Evolutionary conservation across 78 protist genomes (phyloP).

Genomic region (Emiliania huxleyi): DNA sequence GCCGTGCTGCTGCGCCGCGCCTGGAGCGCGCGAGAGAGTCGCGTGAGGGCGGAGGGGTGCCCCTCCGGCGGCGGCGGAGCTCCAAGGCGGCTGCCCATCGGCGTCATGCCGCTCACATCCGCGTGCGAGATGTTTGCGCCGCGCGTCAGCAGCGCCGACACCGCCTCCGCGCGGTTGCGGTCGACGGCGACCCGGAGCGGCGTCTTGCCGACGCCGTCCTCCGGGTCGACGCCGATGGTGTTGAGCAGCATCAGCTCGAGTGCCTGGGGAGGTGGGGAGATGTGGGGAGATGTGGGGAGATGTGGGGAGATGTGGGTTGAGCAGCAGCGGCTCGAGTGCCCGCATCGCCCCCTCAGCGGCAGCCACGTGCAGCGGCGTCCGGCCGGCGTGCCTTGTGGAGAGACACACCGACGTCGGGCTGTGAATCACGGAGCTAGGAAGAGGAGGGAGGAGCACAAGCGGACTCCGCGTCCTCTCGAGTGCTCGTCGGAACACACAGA

Average conservation of each 20-base stretch:
- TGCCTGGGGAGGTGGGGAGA: too few species aligned
- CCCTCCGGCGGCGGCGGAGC: too few species aligned
- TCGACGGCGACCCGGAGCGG: conserved; percentile 16
- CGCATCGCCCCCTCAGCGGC: background rate
- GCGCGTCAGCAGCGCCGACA: conserved; percentile 1
- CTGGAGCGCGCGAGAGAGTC: too few species aligned
- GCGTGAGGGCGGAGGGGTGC: too few species aligned
- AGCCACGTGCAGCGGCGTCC: conserved; percentile 36
- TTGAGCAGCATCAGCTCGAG: background rate
- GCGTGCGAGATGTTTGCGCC: conserved; percentile 13
- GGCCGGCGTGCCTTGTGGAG: background rate
- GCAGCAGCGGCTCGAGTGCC: background rate
- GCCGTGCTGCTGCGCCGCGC: background rate
- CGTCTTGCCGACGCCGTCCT: conserved; percentile 10
- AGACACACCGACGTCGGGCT: background rate
- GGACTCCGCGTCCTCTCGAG: too few species aligned
- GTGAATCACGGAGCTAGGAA: too few species aligned
- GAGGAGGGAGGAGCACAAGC: too few species aligned
- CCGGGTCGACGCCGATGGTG: background rate
- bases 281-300: too few species aligned
- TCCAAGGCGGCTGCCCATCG: too few species aligned
- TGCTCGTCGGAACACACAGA: too few species aligned
- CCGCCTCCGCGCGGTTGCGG: background rate
- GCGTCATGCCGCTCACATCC: background rate
- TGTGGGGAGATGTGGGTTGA: too few species aligned